A percentile compares a stretch with the other conserved stretches of the same genome.
phyloP scores from a whole-genome alignment of 352 stramenopile species.

The Phytophthora europaea region DNA sequence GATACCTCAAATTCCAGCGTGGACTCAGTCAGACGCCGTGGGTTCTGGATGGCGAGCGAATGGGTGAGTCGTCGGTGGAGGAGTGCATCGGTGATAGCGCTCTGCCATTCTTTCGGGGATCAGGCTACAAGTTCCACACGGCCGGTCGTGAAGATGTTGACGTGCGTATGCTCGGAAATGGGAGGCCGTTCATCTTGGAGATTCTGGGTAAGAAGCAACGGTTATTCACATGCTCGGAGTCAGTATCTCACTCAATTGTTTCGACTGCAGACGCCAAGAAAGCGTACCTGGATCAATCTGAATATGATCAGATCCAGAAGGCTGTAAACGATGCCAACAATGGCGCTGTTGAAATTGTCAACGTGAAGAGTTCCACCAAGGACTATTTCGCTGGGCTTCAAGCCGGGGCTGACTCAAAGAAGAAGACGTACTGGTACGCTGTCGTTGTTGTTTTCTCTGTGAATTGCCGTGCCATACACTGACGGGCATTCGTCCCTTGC shows the following conservation, averaged over 20 bases:
- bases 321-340: conserved; percentile 78
- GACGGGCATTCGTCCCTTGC: neutral
- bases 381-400: conserved; percentile 87
- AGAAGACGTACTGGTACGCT: conserved; percentile 89
- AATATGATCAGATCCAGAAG: conserved; percentile 65
- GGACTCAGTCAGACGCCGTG: conserved; percentile 93
- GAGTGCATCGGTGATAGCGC: conserved; percentile 87
- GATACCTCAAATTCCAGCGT: conserved; percentile 93
- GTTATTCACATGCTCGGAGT: neutral
- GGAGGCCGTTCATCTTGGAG: conserved; percentile 93
- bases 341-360: conserved; percentile 86
- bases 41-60: conserved; percentile 88
- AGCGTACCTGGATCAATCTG: conserved; percentile 59
- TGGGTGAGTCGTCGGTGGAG: conserved; percentile 92
- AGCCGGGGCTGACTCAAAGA: conserved; percentile 85
- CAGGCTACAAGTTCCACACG: conserved; percentile 96
- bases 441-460: neutral
- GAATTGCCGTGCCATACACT: neutral
- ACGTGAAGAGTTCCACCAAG: conserved; percentile 78
- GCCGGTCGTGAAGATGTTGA: conserved; percentile 98
- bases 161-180: conserved; percentile 97
- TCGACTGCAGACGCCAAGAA: conserved; percentile 75
- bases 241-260: conserved; percentile 23
- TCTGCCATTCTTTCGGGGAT: conserved; percentile 69
- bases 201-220: conserved; percentile 56